Evolutionary conservation across 2,329 filamentous ascomycete genomes (phyloP).

Genomic region (Trichothecium roseum): DNA sequence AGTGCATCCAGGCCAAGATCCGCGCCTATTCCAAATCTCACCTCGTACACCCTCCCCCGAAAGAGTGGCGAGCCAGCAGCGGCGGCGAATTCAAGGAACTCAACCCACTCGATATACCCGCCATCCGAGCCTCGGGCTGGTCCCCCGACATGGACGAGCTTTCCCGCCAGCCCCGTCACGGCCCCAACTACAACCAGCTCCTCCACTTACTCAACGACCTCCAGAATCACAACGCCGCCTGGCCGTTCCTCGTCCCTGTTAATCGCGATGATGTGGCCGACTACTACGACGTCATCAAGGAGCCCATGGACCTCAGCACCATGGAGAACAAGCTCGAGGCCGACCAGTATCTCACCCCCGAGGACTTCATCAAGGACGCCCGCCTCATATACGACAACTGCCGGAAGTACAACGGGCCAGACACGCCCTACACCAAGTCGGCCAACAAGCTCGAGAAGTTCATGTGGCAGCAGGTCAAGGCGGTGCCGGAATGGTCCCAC

Average conservation of each 20-base stretch:
- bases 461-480: constrained; percentile 89
- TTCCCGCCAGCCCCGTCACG: constrained; percentile 86
- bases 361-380: constrained; percentile 86
- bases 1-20: constrained; percentile 90
- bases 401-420: constrained; percentile 92
- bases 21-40: constrained; percentile 83
- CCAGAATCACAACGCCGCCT: constrained; percentile 85
- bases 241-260: constrained; percentile 91
- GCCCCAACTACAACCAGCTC: constrained; percentile 91
- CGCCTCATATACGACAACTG: constrained; percentile 91
- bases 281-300: constrained; percentile 96
- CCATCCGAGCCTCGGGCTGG: constrained; percentile 90
- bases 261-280: constrained; percentile 96
- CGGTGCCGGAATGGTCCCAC: constrained; percentile 84
- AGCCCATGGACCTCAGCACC: constrained; percentile 91
- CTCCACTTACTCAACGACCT: constrained; percentile 88
- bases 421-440: constrained; percentile 86
- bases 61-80: constrained; percentile 59
- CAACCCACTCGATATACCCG: constrained; percentile 75
- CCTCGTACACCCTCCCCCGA: constrained; percentile 74
- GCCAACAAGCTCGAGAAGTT: constrained; percentile 88
- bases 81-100: constrained; percentile 58
- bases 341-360: constrained; percentile 80
- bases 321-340: constrained; percentile 96
- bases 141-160: constrained; percentile 96